Evolutionary conservation across 2,329 filamentous ascomycete species (phyloP).

Genomic region (Raffaelea deltoideospora): DNA sequence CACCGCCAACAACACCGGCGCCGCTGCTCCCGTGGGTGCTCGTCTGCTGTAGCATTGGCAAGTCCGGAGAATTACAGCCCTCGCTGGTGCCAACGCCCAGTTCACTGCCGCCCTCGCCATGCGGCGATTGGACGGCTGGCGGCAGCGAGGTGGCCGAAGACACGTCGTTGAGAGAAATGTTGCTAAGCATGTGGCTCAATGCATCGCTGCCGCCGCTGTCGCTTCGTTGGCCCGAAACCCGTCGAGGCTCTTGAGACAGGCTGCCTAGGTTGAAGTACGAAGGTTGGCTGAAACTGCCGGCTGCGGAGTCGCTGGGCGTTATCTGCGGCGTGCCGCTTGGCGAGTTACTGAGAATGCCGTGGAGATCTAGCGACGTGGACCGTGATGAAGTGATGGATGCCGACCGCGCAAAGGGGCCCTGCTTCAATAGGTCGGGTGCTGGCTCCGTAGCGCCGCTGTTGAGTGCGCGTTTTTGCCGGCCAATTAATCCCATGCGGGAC

Average conservation of each 20-base stretch:
- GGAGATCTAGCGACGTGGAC: slow-evolving; percentile 85
- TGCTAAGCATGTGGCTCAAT: slow-evolving; percentile 66
- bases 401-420: slow-evolving; percentile 77
- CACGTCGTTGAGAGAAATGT: slow-evolving; percentile 57
- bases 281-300: slow-evolving; percentile 57
- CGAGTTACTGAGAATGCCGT: slow-evolving; percentile 44
- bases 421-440: slow-evolving; percentile 84
- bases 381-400: slow-evolving; percentile 79
- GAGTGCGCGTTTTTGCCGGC: slow-evolving; percentile 85
- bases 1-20: too few species aligned
- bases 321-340: slow-evolving; percentile 76
- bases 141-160: slow-evolving; percentile 24
- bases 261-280: slow-evolving; percentile 77
- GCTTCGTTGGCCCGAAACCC: slow-evolving; percentile 70
- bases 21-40: slow-evolving; percentile 21
- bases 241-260: slow-evolving; percentile 40
- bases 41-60: slow-evolving; percentile 47
- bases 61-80: slow-evolving; percentile 62
- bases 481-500: slow-evolving; percentile 92
- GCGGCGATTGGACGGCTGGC: slow-evolving; percentile 38
- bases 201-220: slow-evolving; percentile 87
- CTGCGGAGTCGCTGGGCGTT: slow-evolving; percentile 57
- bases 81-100: too few species aligned
- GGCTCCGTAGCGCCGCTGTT: slow-evolving; percentile 62
- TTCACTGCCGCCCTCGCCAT: slow-evolving; percentile 68